Conservation (phyloP, 371 early-diverging fungal genomes). For the Lichtheimia hyalospora region DNA sequence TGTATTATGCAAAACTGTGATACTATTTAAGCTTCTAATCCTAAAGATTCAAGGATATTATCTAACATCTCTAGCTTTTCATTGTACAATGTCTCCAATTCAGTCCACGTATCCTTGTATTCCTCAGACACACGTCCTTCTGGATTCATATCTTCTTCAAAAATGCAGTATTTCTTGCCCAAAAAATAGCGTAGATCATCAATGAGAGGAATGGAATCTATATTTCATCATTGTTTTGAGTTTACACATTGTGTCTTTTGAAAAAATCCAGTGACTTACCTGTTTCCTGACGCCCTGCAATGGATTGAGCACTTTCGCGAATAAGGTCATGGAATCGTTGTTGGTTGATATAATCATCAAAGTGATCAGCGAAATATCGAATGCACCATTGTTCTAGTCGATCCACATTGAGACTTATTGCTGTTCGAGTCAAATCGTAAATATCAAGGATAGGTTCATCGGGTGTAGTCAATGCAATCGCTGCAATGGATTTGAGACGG, state of each 20-base stretch:
- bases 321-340: slow-evolving; percentile 22
- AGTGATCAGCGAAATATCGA: slow-evolving; percentile 32
- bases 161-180: slow-evolving; percentile 30
- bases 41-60: slow-evolving; percentile 24
- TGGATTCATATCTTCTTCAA: slow-evolving; percentile 31
- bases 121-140: slow-evolving; percentile 26
- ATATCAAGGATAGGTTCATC: slow-evolving; percentile 26
- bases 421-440: slow-evolving; percentile 26
- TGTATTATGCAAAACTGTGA: too few relatives aligned
- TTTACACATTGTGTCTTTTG: too few relatives aligned
- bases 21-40: slow-evolving; percentile 35
- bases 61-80: slow-evolving; percentile 30
- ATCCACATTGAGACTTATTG: slow-evolving; percentile 30
- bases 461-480: slow-evolving; percentile 29
- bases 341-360: slow-evolving; percentile 26
- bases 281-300: slow-evolving; percentile 34
- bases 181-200: slow-evolving; percentile 39
- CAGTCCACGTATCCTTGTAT: slow-evolving; percentile 33
- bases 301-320: slow-evolving; percentile 29
- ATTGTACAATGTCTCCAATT: slow-evolving; percentile 30
- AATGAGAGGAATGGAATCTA: slow-evolving; percentile 39
- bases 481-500: slow-evolving; percentile 32
- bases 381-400: slow-evolving; percentile 39
- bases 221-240: neutral
- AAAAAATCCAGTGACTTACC: slow-evolving; percentile 10